These are phyloP conservation scores for Nigrospora oryzae DNA, from an alignment of 2,329 filamentous ascomycete genomes.

Conservation along the genomic window DNA sequence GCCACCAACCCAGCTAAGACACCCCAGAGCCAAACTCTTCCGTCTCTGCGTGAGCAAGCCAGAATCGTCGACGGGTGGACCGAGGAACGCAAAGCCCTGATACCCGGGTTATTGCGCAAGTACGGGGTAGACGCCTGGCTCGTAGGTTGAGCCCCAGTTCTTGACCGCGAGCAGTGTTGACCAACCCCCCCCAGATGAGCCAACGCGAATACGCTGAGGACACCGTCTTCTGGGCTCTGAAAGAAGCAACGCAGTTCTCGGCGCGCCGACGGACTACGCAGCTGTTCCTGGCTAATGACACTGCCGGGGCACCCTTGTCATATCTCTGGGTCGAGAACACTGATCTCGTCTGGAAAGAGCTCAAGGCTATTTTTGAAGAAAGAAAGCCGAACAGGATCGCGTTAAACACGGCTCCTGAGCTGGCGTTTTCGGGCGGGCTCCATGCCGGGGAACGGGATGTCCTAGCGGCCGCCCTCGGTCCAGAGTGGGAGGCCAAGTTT, in stretches of 20 bases:
- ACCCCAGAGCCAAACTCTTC: constrained; percentile 28
- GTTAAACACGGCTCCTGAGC: constrained; percentile 32
- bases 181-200: constrained; percentile 27
- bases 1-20: constrained; percentile 7
- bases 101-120: constrained; percentile 33
- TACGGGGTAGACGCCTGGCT: constrained; percentile 40
- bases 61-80: constrained; percentile 34
- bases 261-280: constrained; percentile 40
- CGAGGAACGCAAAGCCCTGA: constrained; percentile 27
- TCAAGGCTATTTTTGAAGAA: constrained; percentile 25
- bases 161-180: not conserved
- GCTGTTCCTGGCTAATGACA: constrained; percentile 34
- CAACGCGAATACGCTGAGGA: constrained; percentile 44
- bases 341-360: constrained; percentile 28
- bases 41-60: constrained; percentile 33
- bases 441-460: constrained; percentile 36
- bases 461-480: constrained; percentile 24
- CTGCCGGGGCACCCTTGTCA: constrained; percentile 13
- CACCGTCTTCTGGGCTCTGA: constrained; percentile 42
- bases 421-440: constrained; percentile 37
- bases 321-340: constrained; percentile 41
- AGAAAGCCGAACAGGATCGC: constrained; percentile 29
- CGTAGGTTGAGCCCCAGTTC: constrained; percentile 16
- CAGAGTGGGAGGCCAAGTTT: constrained; percentile 28
- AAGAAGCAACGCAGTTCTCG: constrained; percentile 34